phyloP scores from a whole-genome alignment of 192 early-diverging fungal species.

The Gamsiella multidivaricata region DNA sequence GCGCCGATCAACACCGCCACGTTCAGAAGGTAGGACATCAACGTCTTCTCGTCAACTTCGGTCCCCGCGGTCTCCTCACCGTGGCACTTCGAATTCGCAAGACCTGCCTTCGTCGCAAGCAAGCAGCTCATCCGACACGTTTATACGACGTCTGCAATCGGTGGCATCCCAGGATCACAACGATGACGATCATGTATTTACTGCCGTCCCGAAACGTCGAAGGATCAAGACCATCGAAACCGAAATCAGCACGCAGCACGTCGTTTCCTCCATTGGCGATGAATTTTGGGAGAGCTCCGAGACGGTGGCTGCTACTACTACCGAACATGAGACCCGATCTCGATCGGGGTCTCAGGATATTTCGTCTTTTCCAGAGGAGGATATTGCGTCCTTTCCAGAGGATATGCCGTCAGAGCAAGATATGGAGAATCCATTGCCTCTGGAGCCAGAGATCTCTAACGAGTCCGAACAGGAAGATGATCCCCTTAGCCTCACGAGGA shows the following conservation, averaged over 20 bases:
- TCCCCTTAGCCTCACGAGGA: not conserved
- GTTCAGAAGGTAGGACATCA: not conserved
- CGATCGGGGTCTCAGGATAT: constrained; percentile 29
- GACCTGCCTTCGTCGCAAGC: constrained; percentile 24
- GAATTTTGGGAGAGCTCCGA: constrained; percentile 30
- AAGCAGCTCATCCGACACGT: not conserved
- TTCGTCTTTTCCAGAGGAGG: constrained; percentile 19
- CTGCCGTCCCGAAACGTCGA: constrained; percentile 4
- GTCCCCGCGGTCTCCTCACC: not conserved
- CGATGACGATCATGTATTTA: not conserved
- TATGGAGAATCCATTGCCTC: not conserved
- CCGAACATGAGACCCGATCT: not conserved
- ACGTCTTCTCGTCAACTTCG: not conserved
- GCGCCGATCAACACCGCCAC: not conserved
- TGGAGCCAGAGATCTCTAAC: not conserved
- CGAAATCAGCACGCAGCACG: constrained; percentile 2
- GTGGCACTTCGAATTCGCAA: not conserved
- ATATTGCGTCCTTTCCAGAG: too few relatives aligned
- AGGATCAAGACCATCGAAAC: not conserved
- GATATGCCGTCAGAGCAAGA: not conserved
- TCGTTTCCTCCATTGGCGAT: constrained; percentile 22
- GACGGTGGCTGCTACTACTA: not conserved
- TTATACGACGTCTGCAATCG: constrained; percentile 1
- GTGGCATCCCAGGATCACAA: not conserved
- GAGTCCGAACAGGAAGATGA: not conserved